A percentile compares a stretch with the other conserved stretches of the same genome.
These are phyloP conservation scores for Hymenoscyphus repandus DNA, from an alignment of 2,329 filamentous ascomycete genomes.

Conservation along the genomic window DNA sequence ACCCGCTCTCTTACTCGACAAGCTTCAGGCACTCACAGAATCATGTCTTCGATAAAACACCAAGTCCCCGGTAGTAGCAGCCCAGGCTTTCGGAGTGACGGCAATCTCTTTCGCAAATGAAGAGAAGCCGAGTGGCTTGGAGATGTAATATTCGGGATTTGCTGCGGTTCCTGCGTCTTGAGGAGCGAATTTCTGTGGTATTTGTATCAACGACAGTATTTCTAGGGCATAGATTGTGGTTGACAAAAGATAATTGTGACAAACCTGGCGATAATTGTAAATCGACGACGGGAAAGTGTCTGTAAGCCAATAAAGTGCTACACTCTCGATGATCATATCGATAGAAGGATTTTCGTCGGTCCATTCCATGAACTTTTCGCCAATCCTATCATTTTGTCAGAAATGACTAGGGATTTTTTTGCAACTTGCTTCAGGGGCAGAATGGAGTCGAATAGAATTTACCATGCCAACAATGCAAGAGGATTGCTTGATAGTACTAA, in stretches of 20 bases:
- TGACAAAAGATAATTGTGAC: not conserved
- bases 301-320: slow-evolving; percentile 52
- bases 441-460: too few relatives aligned
- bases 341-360: slow-evolving; percentile 22
- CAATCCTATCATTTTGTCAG: not conserved
- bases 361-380: slow-evolving; percentile 50
- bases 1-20: not conserved
- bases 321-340: slow-evolving; percentile 42
- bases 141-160: slow-evolving; percentile 15
- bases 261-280: slow-evolving; percentile 42
- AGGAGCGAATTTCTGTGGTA: slow-evolving; percentile 16
- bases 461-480: slow-evolving; percentile 50
- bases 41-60: slow-evolving; percentile 34
- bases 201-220: not conserved
- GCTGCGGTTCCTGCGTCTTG: not conserved
- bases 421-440: too few relatives aligned
- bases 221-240: not conserved
- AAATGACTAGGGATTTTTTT: too few relatives aligned
- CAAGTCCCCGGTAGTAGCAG: slow-evolving; percentile 34
- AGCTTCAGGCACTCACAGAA: not conserved
- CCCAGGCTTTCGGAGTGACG: slow-evolving; percentile 34
- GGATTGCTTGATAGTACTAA: slow-evolving; percentile 48
- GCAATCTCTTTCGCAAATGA: slow-evolving; percentile 40
- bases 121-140: slow-evolving; percentile 43
- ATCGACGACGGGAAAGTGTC: slow-evolving; percentile 42